Conservation (phyloP, 2,329 filamentous ascomycete genomes). For the Fusarium sambucinum region DNA sequence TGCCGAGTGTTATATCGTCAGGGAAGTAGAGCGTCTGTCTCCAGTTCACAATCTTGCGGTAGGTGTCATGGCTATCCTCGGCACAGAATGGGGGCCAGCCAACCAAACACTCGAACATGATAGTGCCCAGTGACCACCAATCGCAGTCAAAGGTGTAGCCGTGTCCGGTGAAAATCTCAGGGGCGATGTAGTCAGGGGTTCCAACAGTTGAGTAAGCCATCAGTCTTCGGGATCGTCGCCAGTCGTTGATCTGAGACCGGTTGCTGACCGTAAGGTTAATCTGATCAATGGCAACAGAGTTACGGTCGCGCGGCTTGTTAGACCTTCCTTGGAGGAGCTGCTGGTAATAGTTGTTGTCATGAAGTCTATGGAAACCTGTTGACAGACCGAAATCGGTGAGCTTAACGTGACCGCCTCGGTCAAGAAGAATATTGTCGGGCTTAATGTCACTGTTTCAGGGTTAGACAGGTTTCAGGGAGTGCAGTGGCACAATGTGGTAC, state of each 20-base stretch:
- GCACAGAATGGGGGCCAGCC: conserved; percentile 99
- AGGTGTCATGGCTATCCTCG: conserved; percentile 96
- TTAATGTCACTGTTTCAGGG: conserved; percentile 84
- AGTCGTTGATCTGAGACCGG: conserved; percentile 97
- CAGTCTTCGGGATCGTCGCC: conserved; percentile 93
- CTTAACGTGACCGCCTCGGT: conserved; percentile 96
- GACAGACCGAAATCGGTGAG: conserved; percentile 98
- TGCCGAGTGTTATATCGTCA: conserved; percentile 89
- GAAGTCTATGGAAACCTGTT: conserved; percentile 96
- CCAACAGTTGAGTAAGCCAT: conserved; percentile 99
- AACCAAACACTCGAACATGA: conserved; percentile 99
- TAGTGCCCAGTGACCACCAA: conserved; percentile 99
- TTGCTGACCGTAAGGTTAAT: conserved; percentile 99
- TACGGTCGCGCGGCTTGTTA: conserved; percentile 81
- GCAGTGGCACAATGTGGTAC: conserved; percentile 48
- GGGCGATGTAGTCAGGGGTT: conserved; percentile 98
- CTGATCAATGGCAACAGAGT: conserved; percentile 95
- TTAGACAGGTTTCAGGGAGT: conserved; percentile 23
- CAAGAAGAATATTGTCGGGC: conserved; percentile 96
- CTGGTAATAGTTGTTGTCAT: conserved; percentile 98
- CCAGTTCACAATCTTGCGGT: conserved; percentile 99
- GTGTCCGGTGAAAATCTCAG: conserved; percentile 96
- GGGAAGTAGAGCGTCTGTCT: conserved; percentile 95
- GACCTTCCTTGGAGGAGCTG: conserved; percentile 88
- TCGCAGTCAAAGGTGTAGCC: conserved; percentile 98